Evolutionary conservation across 352 stramenopile species (phyloP), one percentile per base, ranked within the genome.

Genomic region (Saprolegnia diclina): DNA sequence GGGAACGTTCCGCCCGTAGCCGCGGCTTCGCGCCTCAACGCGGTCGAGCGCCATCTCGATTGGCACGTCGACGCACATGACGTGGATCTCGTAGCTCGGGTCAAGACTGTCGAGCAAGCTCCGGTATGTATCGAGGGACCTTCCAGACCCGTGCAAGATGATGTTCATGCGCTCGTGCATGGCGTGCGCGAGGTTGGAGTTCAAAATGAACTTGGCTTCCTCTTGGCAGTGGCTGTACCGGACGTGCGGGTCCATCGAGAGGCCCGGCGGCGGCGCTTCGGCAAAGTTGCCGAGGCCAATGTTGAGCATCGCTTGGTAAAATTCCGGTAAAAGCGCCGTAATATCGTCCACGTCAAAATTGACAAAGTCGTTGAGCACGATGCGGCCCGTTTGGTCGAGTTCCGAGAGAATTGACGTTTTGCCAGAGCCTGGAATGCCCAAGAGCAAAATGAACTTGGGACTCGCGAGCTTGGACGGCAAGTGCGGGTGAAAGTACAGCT

Each of bases 271-370:
- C 22, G 83, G 71, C 2, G 74, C 77, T 18, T 83, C 77, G 11
- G 50, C 38, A 19, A 71, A 14, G 46, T 91, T 92, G 37, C 85
- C 83, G 7, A 91, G 62, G 7, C 85, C 85, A 56, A 92, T 80
- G 55, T 90, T 91, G 40, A 92, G 81, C 85, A 91, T 89, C 6
- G 85, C 77, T 67, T 91, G 82, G 65, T 92, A 91, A 45, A 88
- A 92, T 74, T 91, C 82, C 10, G 82, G 84, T 29, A 92, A 71
- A 57, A 92, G 74, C 21, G 84, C 83, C 64, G 90, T 90, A 38
- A 89, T 73, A 69, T 92, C 84, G 69, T 92, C 84, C 7, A 92
- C 80, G 44, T 90, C 84, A 64, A 92, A 92, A 72, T 90, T 92
- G 50, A 90, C 84, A 76, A 87, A 92, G 45, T 90, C 82, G n/a